Evolutionary conservation across 176 grass and related monocot species (phyloP), one percentile per base, ranked within the genome.

Genomic region (Oryza nivara): DNA sequence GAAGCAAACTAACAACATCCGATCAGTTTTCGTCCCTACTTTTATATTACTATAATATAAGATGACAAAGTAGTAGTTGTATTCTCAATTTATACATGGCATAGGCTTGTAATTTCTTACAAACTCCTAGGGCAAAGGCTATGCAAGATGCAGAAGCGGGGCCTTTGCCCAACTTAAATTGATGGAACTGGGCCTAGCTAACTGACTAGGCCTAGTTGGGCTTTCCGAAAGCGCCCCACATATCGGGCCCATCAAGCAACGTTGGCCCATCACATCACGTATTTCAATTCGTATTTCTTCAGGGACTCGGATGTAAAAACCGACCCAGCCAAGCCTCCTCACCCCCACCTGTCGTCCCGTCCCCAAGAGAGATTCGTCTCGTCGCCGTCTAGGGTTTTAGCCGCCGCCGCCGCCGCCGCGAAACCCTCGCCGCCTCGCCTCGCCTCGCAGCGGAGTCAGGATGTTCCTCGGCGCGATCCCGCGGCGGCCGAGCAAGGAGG

Each of bases 401-500:
- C 32, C 9, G 70, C 74, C 68, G 35, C 84, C 68, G 46, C 56
- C 88, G 25, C 79, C 69, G 22, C 20, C 20, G 61, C 84, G 20
- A 83, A 51, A 15, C 68, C 88, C 58, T 65, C 83, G 78, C 76
- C 80, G 58, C 34, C 22, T 49, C 77, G 34, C 34, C 34, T 35
- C 34, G 47, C 66, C 66, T 28, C 35, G 45, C n/a, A 19, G 5
- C 54, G 56, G 3, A 61, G 17, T 5, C 75, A 86, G 61, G n/a
- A 90, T 90, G 89, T 90, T 90, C 41, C 85, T 91, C 0, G 89
- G 89, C 16, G 6, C 76, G 41, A 6, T 87, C 9, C 81, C 85
- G 7, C 84, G 87, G 35, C 81, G 87, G 63, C 92, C 92, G 44
- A 91, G 90, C 84, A 94, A 91, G 92, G 89, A 91, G 71, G 85